phyloP scores from a whole-genome alignment of 345 rosid genomes.

The Eucalyptus tenuipes region DNA sequence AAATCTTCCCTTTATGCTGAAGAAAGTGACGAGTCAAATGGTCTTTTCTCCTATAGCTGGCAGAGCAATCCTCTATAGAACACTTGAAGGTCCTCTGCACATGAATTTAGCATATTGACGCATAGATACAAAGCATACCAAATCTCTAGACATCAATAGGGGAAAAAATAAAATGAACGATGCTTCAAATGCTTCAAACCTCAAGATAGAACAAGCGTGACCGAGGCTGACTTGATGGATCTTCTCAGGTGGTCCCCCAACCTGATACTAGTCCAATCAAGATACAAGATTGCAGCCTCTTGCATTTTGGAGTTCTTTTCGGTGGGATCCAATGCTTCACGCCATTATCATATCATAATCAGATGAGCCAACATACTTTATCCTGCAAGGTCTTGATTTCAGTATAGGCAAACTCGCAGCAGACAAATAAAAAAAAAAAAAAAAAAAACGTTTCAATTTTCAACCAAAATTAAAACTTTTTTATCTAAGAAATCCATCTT shows the following conservation, averaged over 20 bases:
- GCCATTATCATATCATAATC: slow-evolving; percentile 5
- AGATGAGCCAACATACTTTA: not conserved
- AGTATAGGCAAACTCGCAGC: not conserved
- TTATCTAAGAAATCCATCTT: not conserved
- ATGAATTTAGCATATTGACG: not conserved
- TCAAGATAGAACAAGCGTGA: slow-evolving; percentile 45
- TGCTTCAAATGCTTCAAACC: slow-evolving; percentile 30
- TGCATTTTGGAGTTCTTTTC: slow-evolving; percentile 95
- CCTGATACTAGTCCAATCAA: slow-evolving; percentile 98
- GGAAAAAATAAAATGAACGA: not conserved
- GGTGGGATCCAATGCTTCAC: slow-evolving; percentile 99
- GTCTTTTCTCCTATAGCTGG: slow-evolving; percentile 82
- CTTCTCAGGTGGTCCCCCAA: slow-evolving; percentile 99
- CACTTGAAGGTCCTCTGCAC: slow-evolving; percentile 70
- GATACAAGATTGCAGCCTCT: slow-evolving; percentile 45
- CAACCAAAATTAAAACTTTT: not conserved
- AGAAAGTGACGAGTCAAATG: slow-evolving; percentile 76
- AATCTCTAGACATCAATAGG: not conserved
- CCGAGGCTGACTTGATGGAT: slow-evolving; percentile 83
- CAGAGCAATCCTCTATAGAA: slow-evolving; percentile 46
- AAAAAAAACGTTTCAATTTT: not conserved
- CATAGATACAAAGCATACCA: not conserved
- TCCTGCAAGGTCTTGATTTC: not conserved
- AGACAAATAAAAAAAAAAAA: not conserved
- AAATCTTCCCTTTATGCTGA: slow-evolving; percentile 64